phyloP scores from a whole-genome alignment of 75 land plant genomes.

The Gnetum montanum region DNA sequence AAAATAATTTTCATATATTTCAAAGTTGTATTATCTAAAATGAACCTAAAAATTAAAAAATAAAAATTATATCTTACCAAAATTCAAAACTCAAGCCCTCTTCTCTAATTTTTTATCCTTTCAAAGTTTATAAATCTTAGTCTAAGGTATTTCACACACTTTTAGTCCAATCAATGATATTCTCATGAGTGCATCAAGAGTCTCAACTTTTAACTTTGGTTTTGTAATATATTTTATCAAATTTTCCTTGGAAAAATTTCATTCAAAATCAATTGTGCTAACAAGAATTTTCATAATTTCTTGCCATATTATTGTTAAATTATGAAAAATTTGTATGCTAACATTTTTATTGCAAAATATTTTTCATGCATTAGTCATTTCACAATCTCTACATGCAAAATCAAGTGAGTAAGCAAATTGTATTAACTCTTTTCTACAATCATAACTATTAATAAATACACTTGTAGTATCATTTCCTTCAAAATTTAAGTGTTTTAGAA shows the following conservation, averaged over 20 bases:
- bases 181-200: not conserved
- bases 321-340: not conserved
- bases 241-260: not conserved
- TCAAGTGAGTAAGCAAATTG: not conserved
- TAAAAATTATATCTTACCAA: too few species aligned
- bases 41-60: too few species aligned
- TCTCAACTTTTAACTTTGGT: not conserved
- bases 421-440: not conserved
- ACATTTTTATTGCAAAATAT: not conserved
- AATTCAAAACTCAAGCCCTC: not conserved
- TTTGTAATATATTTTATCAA: not conserved
- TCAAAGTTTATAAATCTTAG: not conserved
- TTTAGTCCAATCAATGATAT: not conserved
- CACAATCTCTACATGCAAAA: not conserved
- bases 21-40: too few species aligned
- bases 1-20: too few species aligned
- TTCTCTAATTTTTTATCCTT: not conserved
- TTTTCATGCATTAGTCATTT: not conserved
- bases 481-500: too few species aligned
- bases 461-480: not conserved
- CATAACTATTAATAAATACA: not conserved
- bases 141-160: not conserved
- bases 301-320: not conserved
- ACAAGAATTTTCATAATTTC: not conserved
- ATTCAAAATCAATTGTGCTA: not conserved